Evolutionary conservation across 2,329 filamentous ascomycete species (phyloP).

Genomic region (Monilinia fructigena): DNA sequence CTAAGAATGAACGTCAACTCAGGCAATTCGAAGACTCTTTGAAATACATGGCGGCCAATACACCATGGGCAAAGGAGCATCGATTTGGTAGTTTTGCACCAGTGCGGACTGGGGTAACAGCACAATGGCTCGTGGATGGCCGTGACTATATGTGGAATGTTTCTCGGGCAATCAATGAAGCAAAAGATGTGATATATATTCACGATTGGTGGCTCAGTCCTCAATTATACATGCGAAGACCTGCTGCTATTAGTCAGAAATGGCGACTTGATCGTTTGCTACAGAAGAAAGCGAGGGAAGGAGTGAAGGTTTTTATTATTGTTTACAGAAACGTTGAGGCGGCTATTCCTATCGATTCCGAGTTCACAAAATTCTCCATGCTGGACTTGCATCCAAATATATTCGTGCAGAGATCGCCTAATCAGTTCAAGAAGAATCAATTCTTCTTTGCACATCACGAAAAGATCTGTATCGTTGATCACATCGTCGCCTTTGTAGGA

Average conservation of each 20-base stretch:
- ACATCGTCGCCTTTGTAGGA: constrained; percentile 91
- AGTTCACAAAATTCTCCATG: constrained; percentile 95
- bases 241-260: constrained; percentile 94
- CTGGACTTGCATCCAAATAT: constrained; percentile 95
- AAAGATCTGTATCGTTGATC: constrained; percentile 95
- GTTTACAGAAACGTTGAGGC: constrained; percentile 98
- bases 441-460: constrained; percentile 99
- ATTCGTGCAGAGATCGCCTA: constrained; percentile 92
- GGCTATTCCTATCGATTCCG: constrained; percentile 94
- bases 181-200: constrained; percentile 96
- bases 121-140: constrained; percentile 95
- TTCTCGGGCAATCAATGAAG: constrained; percentile 93
- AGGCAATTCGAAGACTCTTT: constrained; percentile 94
- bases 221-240: constrained; percentile 90
- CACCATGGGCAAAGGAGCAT: constrained; percentile 78
- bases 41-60: constrained; percentile 76
- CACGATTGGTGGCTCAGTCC: constrained; percentile 99
- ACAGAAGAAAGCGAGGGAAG: constrained; percentile 90
- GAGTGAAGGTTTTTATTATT: constrained; percentile 96
- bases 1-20: constrained; percentile 84
- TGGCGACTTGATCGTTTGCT: constrained; percentile 92
- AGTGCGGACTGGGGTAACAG: constrained; percentile 80
- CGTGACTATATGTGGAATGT: constrained; percentile 99
- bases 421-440: constrained; percentile 97
- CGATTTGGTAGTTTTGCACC: constrained; percentile 94